These are phyloP conservation scores for Beauveria bassiana DNA, from an alignment of 2,329 filamentous ascomycete genomes.

Conservation along the genomic window DNA sequence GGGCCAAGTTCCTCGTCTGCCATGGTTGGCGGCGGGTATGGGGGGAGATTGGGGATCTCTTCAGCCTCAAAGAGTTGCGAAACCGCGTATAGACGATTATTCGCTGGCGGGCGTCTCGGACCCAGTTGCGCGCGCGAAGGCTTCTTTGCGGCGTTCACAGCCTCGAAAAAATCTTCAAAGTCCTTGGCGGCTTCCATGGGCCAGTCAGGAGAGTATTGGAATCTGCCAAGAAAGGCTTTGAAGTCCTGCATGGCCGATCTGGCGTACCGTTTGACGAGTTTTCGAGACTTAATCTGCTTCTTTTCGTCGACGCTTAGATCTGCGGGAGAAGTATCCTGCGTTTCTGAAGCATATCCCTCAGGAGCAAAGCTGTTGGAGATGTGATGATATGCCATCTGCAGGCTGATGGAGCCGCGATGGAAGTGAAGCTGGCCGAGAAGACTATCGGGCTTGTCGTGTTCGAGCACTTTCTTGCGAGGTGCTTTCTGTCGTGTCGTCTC, in stretches of 20 bases:
- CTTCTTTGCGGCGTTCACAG: conserved; percentile 9
- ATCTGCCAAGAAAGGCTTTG: conserved; percentile 59
- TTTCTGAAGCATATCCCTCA: background rate
- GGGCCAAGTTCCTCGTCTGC: background rate
- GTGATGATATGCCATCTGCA: conserved; percentile 62
- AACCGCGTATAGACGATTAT: conserved; percentile 31
- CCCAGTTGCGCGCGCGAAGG: conserved; percentile 39
- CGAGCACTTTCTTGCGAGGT: conserved; percentile 20
- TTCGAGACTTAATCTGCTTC: conserved; percentile 36
- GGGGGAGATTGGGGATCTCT: conserved; percentile 55
- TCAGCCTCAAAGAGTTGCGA: conserved; percentile 62
- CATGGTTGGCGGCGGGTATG: conserved; percentile 46
- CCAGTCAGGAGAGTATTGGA: conserved; percentile 72
- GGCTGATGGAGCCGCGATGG: conserved; percentile 64
- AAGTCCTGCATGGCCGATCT: conserved; percentile 72
- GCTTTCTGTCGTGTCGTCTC: background rate
- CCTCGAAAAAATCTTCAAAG: conserved; percentile 48
- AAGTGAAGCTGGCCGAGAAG: conserved; percentile 69
- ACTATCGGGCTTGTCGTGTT: conserved; percentile 59
- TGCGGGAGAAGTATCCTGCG: background rate
- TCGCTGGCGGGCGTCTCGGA: conserved; percentile 25
- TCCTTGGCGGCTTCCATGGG: conserved; percentile 52
- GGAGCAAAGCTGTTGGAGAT: conserved; percentile 27
- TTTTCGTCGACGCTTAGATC: background rate
- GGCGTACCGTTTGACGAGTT: conserved; percentile 63